Percentiles rank a stretch among this genome's conserved stretches.
phyloP scores from a whole-genome alignment of 2,329 filamentous ascomycete genomes.

The Mycosphaerella sp. region DNA sequence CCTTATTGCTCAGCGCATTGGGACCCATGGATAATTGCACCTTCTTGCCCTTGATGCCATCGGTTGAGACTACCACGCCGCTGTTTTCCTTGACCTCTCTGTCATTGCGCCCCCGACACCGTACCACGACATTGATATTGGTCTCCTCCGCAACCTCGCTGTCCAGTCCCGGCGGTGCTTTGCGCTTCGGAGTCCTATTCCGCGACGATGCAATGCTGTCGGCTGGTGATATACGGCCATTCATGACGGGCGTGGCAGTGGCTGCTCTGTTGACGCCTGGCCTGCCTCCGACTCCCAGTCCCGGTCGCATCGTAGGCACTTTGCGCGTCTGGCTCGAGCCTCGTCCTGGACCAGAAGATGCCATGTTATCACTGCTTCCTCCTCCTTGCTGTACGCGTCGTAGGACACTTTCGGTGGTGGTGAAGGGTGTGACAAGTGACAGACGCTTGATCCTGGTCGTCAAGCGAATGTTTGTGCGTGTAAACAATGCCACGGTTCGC shows the following conservation, averaged over 20 bases:
- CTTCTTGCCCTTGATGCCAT: constrained; percentile 77
- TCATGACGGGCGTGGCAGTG: constrained; percentile 42
- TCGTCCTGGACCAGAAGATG: constrained; percentile 7
- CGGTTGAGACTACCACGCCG: constrained; percentile 80
- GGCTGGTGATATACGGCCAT: constrained; percentile 60
- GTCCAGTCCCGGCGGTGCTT: constrained; percentile 66
- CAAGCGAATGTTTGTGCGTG: not conserved
- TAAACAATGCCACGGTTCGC: not conserved
- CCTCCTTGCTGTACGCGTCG: not conserved
- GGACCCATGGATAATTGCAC: constrained; percentile 89
- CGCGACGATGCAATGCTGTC: constrained; percentile 59
- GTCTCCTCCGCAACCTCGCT: constrained; percentile 67
- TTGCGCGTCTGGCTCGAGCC: constrained; percentile 20
- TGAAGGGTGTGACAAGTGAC: not conserved
- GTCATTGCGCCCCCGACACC: constrained; percentile 87
- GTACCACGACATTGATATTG: constrained; percentile 95
- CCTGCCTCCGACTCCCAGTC: constrained; percentile 45
- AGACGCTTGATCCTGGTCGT: not conserved
- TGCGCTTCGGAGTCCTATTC: constrained; percentile 63
- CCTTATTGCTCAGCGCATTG: constrained; percentile 88
- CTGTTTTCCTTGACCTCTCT: constrained; percentile 92
- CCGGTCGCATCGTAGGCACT: constrained; percentile 45
- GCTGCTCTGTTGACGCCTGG: constrained; percentile 38
- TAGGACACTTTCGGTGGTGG: not conserved
- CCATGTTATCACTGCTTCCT: not conserved